These are phyloP conservation scores for Plasmodium vivax DNA, from an alignment of 169 alveolate species.

Conservation along the genomic window DNA sequence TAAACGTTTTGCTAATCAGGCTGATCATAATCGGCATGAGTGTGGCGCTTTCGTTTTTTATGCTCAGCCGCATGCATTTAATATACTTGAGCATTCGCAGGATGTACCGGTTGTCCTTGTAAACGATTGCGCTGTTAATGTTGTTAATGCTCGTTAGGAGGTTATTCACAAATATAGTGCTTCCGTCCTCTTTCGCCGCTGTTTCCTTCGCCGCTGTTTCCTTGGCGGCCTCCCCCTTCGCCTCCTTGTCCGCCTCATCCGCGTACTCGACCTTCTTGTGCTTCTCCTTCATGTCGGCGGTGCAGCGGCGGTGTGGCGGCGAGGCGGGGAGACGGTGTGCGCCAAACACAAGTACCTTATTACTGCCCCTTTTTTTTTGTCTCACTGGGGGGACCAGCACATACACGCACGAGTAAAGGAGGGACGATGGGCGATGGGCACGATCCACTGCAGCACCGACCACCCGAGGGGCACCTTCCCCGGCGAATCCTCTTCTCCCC, in stretches of 20 bases:
- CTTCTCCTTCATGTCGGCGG: constrained; percentile 1
- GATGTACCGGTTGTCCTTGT: constrained; percentile 60
- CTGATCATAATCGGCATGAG: constrained; percentile 31
- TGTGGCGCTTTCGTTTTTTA: constrained; percentile 21
- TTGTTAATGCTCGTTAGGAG: constrained; percentile 42
- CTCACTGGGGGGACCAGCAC: not conserved
- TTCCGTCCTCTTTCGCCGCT: not conserved
- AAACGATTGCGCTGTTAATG: constrained; percentile 29
- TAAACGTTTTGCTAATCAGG: constrained; percentile 25
- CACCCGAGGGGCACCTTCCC: not conserved
- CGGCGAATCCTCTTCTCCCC: not conserved
- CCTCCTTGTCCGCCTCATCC: not conserved
- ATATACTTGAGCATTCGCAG: constrained; percentile 64
- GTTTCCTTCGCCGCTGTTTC: not conserved
- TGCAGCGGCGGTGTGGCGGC: not conserved
- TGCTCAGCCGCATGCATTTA: constrained; percentile 29
- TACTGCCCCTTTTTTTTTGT: not conserved
- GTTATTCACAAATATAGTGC: constrained; percentile 22
- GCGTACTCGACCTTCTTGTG: constrained; percentile 4
- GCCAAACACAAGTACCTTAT: not conserved
- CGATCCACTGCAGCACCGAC: not conserved
- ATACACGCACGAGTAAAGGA: not conserved
- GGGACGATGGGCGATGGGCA: not conserved
- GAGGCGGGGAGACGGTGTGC: not conserved
- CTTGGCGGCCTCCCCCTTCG: not conserved